Evolutionary conservation across 495 filamentous ascomycete genomes (phyloP).

Genomic region (Neurospora cerealis): DNA sequence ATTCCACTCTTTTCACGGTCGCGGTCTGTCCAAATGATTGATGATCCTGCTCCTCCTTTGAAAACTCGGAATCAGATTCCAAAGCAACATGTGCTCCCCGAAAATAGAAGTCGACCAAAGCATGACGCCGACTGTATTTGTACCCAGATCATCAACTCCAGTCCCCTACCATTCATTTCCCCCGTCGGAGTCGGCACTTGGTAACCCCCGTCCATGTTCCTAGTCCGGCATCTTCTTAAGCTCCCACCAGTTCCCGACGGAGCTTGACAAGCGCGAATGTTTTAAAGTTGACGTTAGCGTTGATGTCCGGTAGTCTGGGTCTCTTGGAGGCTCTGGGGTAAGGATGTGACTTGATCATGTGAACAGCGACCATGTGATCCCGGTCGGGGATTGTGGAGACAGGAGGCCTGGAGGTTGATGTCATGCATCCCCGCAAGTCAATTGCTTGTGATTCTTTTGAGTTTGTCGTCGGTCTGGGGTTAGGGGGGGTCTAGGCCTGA

Average conservation of each 20-base stretch:
- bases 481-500: neutral
- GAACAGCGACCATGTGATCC: neutral
- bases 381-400: neutral
- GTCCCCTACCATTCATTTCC: too few relatives aligned
- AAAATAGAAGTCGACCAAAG: neutral
- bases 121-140: too few relatives aligned
- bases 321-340: neutral
- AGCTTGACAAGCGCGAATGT: neutral
- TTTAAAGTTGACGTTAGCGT: neutral
- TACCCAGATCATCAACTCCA: too few relatives aligned
- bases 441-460: neutral
- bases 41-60: neutral
- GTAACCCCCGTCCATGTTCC: neutral
- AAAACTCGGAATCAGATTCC: neutral
- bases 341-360: neutral
- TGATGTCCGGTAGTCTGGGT: neutral
- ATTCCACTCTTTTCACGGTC: neutral
- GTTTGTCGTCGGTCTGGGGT: neutral
- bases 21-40: neutral
- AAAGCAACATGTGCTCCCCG: neutral
- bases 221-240: neutral
- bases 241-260: neutral
- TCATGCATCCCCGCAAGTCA: neutral
- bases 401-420: neutral
- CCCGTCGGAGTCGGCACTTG: neutral